phyloP scores from a whole-genome alignment of 495 filamentous ascomycete species.

The Neurospora sp. region DNA sequence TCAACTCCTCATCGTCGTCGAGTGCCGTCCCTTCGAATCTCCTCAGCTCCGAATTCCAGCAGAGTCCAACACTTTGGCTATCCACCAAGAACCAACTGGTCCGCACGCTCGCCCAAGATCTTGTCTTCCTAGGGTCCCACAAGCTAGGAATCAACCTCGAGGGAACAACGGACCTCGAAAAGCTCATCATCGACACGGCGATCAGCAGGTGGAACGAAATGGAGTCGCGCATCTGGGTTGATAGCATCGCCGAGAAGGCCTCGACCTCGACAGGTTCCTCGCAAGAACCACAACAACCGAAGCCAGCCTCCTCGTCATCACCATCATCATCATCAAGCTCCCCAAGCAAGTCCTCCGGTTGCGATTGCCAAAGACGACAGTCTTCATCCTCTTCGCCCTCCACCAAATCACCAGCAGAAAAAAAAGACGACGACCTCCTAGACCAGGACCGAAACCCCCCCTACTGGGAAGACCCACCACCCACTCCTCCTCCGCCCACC shows the following conservation, averaged over 20 bases:
- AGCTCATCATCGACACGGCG: constrained; percentile 22
- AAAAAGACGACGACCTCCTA: not conserved
- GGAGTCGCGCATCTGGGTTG: constrained; percentile 16
- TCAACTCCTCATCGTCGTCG: not conserved
- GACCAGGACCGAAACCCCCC: not conserved
- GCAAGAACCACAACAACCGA: not conserved
- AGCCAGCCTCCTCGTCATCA: not conserved
- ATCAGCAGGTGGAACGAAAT: constrained; percentile 20
- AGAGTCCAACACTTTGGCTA: constrained; percentile 25
- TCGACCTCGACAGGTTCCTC: not conserved
- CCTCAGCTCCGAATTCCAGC: constrained; percentile 8
- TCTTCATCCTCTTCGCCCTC: not conserved
- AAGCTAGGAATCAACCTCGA: constrained; percentile 24
- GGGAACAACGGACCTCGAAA: constrained; percentile 13
- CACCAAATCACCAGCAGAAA: not conserved
- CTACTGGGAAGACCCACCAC: constrained; percentile 7
- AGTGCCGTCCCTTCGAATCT: not conserved
- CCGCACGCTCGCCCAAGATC: constrained; percentile 27
- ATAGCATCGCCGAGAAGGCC: not conserved
- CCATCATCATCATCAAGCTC: not conserved
- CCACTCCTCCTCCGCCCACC: not conserved
- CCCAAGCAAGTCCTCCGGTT: not conserved
- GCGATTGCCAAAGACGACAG: not conserved
- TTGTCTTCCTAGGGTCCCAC: constrained; percentile 20
- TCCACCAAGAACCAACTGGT: constrained; percentile 25